Percentiles rank a stretch among this genome's conserved stretches.
phyloP scores from a whole-genome alignment of 768 basidiomycete genomes.

The Psilocybe tampanensis region DNA sequence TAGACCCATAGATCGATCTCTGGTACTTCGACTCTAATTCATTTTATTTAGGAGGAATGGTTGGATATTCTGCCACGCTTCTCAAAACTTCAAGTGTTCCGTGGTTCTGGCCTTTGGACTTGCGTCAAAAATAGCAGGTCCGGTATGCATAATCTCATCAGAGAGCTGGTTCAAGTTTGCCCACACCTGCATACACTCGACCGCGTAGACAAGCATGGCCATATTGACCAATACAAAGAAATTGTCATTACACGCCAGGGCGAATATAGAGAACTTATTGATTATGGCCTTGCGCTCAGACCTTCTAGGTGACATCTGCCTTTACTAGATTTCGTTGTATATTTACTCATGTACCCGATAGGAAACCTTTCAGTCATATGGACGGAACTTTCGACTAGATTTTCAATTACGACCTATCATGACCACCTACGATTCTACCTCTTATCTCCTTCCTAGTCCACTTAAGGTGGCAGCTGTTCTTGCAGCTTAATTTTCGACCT shows the following conservation, averaged over 20 bases:
- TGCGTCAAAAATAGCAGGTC: constrained; percentile 36
- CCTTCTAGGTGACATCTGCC: constrained; percentile 24
- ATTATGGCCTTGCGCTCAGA: constrained; percentile 35
- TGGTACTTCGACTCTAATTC: neutral
- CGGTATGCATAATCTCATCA: constrained; percentile 43
- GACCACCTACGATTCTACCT: neutral
- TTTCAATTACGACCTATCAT: neutral
- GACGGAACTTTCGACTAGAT: constrained; percentile 27
- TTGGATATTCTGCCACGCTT: constrained; percentile 43
- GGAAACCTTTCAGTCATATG: constrained; percentile 25
- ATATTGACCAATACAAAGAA: constrained; percentile 33
- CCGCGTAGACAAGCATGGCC: constrained; percentile 36
- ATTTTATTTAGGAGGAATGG: constrained; percentile 36
- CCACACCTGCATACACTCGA: constrained; percentile 46
- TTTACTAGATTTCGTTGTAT: neutral
- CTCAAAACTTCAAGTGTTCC: constrained; percentile 43
- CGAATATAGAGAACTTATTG: constrained; percentile 29
- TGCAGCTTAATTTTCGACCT: constrained; percentile 8
- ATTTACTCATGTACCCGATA: constrained; percentile 3
- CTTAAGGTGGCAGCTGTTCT: constrained; percentile 20
- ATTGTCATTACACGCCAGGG: constrained; percentile 40
- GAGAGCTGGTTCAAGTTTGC: constrained; percentile 39
- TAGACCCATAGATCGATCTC: constrained; percentile 7
- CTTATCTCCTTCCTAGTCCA: constrained; percentile 14
- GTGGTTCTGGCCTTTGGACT: constrained; percentile 44